These are phyloP conservation scores for Diplodia seriata DNA, from an alignment of 2,329 filamentous ascomycete species.

Conservation along the genomic window DNA sequence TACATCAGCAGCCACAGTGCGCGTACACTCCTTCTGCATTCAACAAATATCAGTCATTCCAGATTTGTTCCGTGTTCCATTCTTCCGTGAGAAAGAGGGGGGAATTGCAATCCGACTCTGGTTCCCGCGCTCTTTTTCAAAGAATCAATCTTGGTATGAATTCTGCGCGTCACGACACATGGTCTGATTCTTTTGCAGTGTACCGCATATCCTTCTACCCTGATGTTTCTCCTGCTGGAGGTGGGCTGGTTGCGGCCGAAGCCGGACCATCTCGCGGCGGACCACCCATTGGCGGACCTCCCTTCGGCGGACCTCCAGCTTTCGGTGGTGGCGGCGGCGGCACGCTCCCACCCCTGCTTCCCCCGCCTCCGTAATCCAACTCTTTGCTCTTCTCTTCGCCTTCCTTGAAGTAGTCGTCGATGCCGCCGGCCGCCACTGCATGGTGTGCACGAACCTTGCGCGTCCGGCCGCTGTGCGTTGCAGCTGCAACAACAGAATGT, in stretches of 20 bases:
- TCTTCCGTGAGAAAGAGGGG: not conserved
- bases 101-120: constrained; percentile 13
- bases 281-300: constrained; percentile 36
- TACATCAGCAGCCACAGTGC: not conserved
- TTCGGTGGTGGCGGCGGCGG: constrained; percentile 48
- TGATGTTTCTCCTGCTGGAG: constrained; percentile 1
- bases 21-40: not conserved
- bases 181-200: not conserved
- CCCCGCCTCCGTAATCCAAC: constrained; percentile 46
- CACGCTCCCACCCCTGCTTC: constrained; percentile 39
- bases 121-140: not conserved
- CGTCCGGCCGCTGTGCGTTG: constrained; percentile 18
- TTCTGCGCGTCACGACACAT: not conserved
- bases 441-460: constrained; percentile 37
- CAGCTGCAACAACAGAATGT: not conserved
- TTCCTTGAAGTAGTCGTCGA: constrained; percentile 56
- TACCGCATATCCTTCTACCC: not conserved
- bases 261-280: constrained; percentile 39
- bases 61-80: not conserved
- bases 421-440: constrained; percentile 42
- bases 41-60: constrained; percentile 10
- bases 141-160: not conserved
- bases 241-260: not conserved
- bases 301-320: constrained; percentile 48
- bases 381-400: constrained; percentile 54